These are phyloP conservation scores for Coniella vitis DNA, from an alignment of 2,329 filamentous ascomycete species.

Conservation along the genomic window DNA sequence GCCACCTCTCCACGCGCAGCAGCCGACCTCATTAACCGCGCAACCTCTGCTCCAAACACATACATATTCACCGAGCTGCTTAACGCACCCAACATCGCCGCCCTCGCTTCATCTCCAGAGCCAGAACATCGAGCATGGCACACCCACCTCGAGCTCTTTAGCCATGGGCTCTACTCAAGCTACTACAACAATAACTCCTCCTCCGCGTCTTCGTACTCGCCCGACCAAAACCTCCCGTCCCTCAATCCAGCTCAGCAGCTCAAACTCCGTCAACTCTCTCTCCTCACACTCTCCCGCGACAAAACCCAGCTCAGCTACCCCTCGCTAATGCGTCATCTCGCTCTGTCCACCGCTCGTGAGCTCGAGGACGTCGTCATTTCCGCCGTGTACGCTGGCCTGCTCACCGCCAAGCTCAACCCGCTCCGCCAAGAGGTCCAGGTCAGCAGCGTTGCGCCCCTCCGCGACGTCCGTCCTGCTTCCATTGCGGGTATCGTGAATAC, in stretches of 20 bases:
- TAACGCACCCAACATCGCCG: constrained; percentile 69
- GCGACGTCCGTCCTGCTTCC: constrained; percentile 71
- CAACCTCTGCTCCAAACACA: constrained; percentile 82
- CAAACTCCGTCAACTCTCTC: constrained; percentile 86
- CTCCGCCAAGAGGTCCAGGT: constrained; percentile 67
- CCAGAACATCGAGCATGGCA: constrained; percentile 49
- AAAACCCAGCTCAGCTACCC: constrained; percentile 58
- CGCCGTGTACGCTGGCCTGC: constrained; percentile 77
- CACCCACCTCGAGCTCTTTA: constrained; percentile 77
- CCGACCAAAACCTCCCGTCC: constrained; percentile 49
- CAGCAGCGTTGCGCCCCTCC: constrained; percentile 73
- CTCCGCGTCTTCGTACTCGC: no score
- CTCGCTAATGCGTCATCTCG: constrained; percentile 59
- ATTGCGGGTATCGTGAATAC: constrained; percentile 61
- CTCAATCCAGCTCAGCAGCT: constrained; percentile 66
- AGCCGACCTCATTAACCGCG: constrained; percentile 77
- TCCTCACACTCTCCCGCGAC: constrained; percentile 67
- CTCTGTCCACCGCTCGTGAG: constrained; percentile 57
- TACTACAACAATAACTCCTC: constrained; percentile 20
- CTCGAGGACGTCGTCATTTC: constrained; percentile 83
- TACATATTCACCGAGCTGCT: constrained; percentile 95
- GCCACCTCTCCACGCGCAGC: constrained; percentile 78
- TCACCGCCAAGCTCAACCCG: constrained; percentile 79
- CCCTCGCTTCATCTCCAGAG: constrained; percentile 53
- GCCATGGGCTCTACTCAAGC: constrained; percentile 55